A percentile compares a stretch with the other conserved stretches of the same genome.
phyloP scores from a whole-genome alignment of 495 filamentous ascomycete species.

The Cryomyces minteri region DNA sequence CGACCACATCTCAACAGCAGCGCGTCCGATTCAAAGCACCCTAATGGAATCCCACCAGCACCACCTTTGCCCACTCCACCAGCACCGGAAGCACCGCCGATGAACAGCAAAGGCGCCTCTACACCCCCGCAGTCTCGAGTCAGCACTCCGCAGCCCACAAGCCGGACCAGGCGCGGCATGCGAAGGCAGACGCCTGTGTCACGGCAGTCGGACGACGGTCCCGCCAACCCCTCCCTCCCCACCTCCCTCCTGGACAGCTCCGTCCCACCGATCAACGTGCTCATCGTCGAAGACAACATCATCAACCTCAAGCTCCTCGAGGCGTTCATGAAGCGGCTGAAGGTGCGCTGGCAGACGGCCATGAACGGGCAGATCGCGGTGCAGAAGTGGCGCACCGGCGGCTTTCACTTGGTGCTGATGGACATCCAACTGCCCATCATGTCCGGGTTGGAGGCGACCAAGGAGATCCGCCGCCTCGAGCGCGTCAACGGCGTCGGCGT shows the following conservation, averaged over 20 bases:
- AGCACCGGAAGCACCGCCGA: slow-evolving; percentile 19
- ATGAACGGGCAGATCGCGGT: slow-evolving; percentile 90
- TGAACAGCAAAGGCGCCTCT: slow-evolving; percentile 16
- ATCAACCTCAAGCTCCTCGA: slow-evolving; percentile 90
- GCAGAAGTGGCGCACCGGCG: slow-evolving; percentile 76
- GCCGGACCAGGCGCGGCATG: neutral
- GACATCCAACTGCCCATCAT: slow-evolving; percentile 97
- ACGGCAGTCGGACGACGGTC: neutral
- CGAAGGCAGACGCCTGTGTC: neutral
- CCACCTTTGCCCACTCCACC: too few relatives aligned
- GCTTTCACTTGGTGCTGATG: slow-evolving; percentile 95
- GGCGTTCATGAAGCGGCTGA: slow-evolving; percentile 89
- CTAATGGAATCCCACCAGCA: slow-evolving; percentile 3
- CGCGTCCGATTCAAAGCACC: slow-evolving; percentile 15
- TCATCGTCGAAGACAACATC: slow-evolving; percentile 96
- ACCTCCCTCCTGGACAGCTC: slow-evolving; percentile 55
- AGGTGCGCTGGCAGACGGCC: slow-evolving; percentile 94
- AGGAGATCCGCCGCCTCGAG: slow-evolving; percentile 84
- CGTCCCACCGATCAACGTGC: slow-evolving; percentile 89
- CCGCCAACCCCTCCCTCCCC: neutral
- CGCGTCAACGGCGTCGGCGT: slow-evolving; percentile 79
- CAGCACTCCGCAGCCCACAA: neutral
- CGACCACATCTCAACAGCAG: slow-evolving; percentile 17
- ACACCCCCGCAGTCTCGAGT: slow-evolving; percentile 24
- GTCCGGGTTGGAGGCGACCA: slow-evolving; percentile 91